Evolutionary conservation across 306 rosid genomes (phyloP), one percentile per base, ranked within the genome.

Genomic region (Prunus fruticosa): DNA sequence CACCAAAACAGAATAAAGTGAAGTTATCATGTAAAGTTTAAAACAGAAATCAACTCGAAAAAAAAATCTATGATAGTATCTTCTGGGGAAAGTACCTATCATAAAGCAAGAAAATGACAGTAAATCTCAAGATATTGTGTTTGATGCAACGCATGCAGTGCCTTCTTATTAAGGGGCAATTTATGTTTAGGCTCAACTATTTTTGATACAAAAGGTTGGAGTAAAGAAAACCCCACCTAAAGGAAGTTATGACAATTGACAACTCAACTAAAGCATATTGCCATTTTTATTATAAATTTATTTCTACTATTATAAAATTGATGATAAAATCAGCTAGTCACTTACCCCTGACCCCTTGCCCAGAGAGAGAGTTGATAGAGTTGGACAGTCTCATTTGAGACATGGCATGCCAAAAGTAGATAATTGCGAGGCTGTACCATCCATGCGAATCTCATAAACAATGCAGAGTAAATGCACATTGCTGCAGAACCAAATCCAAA

Each of bases 361-460:
- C 91, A 89, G 54, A 91, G 91, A 18, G 93, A 91, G 71, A 91
- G 79, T 81, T 87, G 90, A 75, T 70, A 86, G 52, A 91, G 87
- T 69, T 91, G 96, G 38, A 91, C 96, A 7, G 78, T 73, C 78
- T 87, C 96, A 60, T 91, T 91, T 38, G 93, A 86, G 47, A 74
- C 93, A 86, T 91, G 93, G 85, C 96, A 91, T 8, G 79, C 78
- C 74, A 91, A 70, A 22, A 91, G 86, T 6, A 89, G 80, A 80
- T 89, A 87, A 80, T 91, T 91, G 28, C 96, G 87, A 32, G 96
- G 93, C 78, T 82, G 86, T 7, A 91, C 89, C 96, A 91, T 89
- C 88, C 93, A 89, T 30, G 91, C 90, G 74, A 91, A 91, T 80
- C 96, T 89, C 93, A 91, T 91, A 81, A 88, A 86, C 61, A 86